These are phyloP conservation scores for Nitzschia palea DNA, from an alignment of 108 stramenopile genomes.

Conservation along the genomic window DNA sequence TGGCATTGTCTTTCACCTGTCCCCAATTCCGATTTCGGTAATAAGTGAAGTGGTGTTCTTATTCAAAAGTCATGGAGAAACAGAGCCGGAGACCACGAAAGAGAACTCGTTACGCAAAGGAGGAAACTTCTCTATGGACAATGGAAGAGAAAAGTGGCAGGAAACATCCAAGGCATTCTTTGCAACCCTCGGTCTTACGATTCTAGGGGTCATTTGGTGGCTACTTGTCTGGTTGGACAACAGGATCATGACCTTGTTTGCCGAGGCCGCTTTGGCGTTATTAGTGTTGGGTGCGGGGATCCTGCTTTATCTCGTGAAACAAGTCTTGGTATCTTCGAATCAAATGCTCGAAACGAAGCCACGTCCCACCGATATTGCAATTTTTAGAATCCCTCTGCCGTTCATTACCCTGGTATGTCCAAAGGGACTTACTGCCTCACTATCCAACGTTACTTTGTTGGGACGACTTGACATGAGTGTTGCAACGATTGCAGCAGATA, in stretches of 20 bases:
- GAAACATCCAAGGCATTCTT: not conserved
- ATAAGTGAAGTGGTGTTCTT: not conserved
- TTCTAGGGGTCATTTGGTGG: too few species aligned
- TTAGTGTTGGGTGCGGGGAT: too few species aligned
- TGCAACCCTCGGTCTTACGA: too few species aligned
- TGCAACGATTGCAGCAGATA: not conserved
- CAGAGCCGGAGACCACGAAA: not conserved
- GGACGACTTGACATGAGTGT: not conserved
- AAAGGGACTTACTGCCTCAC: not conserved
- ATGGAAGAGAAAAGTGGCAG: not conserved
- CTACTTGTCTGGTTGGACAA: too few species aligned
- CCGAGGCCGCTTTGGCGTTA: too few species aligned
- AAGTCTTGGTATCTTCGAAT: too few species aligned
- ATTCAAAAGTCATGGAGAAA: not conserved
- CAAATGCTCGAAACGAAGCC: too few species aligned
- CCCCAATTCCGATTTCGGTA: not conserved
- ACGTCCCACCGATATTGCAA: too few species aligned
- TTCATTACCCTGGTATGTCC: not conserved
- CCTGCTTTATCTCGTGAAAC: too few species aligned
- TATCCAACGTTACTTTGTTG: not conserved
- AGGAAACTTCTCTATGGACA: too few species aligned
- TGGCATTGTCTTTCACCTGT: not conserved
- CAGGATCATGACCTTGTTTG: too few species aligned
- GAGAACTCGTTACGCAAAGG: not conserved
- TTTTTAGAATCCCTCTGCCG: not conserved